Evolutionary conservation across 306 rosid genomes (phyloP), one percentile per base, ranked within the genome.

Genomic region (Fagus sylvatica): DNA sequence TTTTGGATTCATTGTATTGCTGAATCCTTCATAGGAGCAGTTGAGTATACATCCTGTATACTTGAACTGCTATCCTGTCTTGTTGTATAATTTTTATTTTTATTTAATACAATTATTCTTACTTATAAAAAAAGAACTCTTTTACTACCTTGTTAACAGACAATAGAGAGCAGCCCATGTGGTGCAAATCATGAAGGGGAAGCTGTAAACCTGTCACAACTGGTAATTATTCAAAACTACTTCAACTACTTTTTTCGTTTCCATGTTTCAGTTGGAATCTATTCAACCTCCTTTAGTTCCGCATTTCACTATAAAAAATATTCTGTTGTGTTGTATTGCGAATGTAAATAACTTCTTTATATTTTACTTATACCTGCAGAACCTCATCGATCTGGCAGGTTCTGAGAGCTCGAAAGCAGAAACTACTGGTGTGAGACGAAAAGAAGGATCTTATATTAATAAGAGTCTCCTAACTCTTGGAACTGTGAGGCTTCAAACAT

Each of bases 301-400:
- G 40, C 36, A 37, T 66, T 81, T 75, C 41, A 81, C 43, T 48
- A 22, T 41, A 34, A 54, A 64, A 62, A 54, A 65, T 82, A 70
- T 81, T 79, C 53, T 74, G 39, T 68, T 56, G 79, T 64, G 28
- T 17, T 77, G 79, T 49, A 69, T 75, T 46, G 42, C 53, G 69
- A 28, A 59, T 82, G 72, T 71, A 67, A 65, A 46, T 49, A 71
- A 68, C 62, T 66, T 78, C 69, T 84, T 72, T 76, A 80, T 70
- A 72, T 83, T 82, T 85, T 78, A 79, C 91, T 87, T 92, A 77
- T 85, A 86, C 83, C 64, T 88, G 97, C 98, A 96, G 99, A 91
- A 96, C 89, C 97, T 96, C 88, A 93, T 96, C 83, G 99, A 96
- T 91, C 97, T 96, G 88, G 99, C 99, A 85, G 99, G 99, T 85